A percentile compares a stretch with the other conserved stretches of the same genome.
Evolutionary conservation across 192 early-diverging fungal species (phyloP).

Genomic region (Coemansia furcata): DNA sequence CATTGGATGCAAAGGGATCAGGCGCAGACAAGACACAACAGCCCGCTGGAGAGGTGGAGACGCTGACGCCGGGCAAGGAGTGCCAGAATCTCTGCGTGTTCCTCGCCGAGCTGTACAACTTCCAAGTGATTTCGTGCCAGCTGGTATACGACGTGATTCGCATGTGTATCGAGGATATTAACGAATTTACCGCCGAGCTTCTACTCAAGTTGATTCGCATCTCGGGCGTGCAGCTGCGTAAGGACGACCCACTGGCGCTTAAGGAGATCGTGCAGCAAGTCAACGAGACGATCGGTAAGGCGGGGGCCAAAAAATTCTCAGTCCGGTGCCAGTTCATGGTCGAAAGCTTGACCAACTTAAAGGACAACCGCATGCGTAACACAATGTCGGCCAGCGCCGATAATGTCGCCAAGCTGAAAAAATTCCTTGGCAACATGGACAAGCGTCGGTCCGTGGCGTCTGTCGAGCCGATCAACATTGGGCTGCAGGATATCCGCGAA

Average conservation of each 20-base stretch:
- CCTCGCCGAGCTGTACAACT: constrained; percentile 85
- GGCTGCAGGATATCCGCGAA: constrained; percentile 79
- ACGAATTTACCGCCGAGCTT: constrained; percentile 85
- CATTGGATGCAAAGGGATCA: constrained; percentile 13
- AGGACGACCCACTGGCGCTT: constrained; percentile 87
- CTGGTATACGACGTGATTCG: constrained; percentile 87
- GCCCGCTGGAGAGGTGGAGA: constrained; percentile 14
- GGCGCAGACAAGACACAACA: not conserved
- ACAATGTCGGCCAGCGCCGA: constrained; percentile 59
- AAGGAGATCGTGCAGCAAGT: constrained; percentile 80
- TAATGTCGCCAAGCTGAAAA: constrained; percentile 72
- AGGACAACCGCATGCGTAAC: constrained; percentile 85
- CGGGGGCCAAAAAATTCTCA: constrained; percentile 35
- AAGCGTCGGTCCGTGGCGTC: constrained; percentile 47
- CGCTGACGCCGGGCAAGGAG: constrained; percentile 59
- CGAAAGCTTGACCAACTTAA: constrained; percentile 89
- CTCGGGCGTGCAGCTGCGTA: constrained; percentile 79
- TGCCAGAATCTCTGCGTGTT: constrained; percentile 80
- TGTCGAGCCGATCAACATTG: constrained; percentile 78
- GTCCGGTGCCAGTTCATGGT: constrained; percentile 88
- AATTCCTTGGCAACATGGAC: constrained; percentile 68
- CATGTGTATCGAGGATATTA: constrained; percentile 64
- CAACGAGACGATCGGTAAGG: constrained; percentile 31
- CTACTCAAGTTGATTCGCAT: constrained; percentile 70
- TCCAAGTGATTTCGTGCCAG: constrained; percentile 78